phyloP scores from a whole-genome alignment of 2,329 filamentous ascomycete genomes.

The Penicillium sp. region DNA sequence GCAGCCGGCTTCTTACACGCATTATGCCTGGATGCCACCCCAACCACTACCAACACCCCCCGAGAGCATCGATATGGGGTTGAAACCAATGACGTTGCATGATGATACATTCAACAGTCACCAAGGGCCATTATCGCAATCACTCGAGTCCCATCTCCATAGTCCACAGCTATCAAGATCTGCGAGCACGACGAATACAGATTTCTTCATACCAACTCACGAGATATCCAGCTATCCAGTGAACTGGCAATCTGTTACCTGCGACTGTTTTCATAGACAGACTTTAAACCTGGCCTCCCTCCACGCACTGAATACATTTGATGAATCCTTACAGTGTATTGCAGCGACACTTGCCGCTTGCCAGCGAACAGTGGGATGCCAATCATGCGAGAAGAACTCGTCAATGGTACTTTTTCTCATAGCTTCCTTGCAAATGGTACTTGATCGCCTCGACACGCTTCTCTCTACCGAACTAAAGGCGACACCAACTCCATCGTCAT shows the following conservation, averaged over 20 bases:
- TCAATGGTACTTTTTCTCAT: slow-evolving; percentile 8
- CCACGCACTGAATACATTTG: slow-evolving; percentile 6
- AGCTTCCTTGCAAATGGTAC: slow-evolving; percentile 13
- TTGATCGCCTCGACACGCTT: slow-evolving; percentile 1
- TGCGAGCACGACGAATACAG: neutral
- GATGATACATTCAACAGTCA: neutral
- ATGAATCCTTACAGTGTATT: slow-evolving; percentile 6
- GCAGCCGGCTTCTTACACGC: neutral
- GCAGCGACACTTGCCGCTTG: slow-evolving; percentile 5
- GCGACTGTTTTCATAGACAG: slow-evolving; percentile 13
- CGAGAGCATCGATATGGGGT: slow-evolving; percentile 4
- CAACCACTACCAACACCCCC: slow-evolving; percentile 8
- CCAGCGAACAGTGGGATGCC: slow-evolving; percentile 8
- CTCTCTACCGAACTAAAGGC: neutral
- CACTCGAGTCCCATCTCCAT: neutral
- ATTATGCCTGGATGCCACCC: slow-evolving; percentile 7
- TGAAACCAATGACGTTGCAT: neutral
- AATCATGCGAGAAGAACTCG: slow-evolving; percentile 12
- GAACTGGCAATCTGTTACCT: neutral
- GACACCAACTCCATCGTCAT: neutral
- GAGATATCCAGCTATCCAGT: neutral
- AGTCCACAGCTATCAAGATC: neutral
- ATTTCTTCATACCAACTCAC: neutral
- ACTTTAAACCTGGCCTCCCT: slow-evolving; percentile 10
- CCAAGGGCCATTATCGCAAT: neutral